A percentile compares a stretch with the other conserved stretches of the same genome.
These are phyloP conservation scores for Daldinia decipiens DNA, from an alignment of 495 filamentous ascomycete genomes.

Conservation along the genomic window DNA sequence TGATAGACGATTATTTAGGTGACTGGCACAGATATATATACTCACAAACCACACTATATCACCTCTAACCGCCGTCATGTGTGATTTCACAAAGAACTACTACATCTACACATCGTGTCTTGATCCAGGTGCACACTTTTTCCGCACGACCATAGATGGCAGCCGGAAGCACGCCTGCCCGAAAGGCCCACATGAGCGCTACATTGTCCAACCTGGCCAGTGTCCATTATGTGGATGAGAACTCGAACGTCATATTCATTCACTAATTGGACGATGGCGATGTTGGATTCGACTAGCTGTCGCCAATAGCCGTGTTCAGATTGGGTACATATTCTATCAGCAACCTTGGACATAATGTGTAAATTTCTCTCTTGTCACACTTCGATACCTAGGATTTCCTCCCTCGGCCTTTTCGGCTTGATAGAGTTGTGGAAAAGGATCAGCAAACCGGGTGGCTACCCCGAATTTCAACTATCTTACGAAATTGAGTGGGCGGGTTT, in stretches of 20 bases:
- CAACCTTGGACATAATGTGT: constrained; percentile 25
- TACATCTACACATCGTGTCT: constrained; percentile 78
- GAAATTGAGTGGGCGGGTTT: constrained; percentile 20
- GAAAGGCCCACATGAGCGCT: constrained; percentile 78
- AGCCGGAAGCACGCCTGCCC: constrained; percentile 67
- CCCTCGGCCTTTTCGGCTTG: constrained; percentile 12
- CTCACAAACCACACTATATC: constrained; percentile 3
- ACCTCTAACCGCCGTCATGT: constrained; percentile 64
- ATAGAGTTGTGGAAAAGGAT: constrained; percentile 24
- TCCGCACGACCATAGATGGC: constrained; percentile 72
- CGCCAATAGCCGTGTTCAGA: constrained; percentile 11
- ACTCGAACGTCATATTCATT: neutral
- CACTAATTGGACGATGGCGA: constrained; percentile 6
- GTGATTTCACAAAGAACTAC: constrained; percentile 79
- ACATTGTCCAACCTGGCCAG: constrained; percentile 73
- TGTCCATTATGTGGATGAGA: constrained; percentile 68
- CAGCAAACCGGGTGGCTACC: constrained; percentile 25
- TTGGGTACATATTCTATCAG: constrained; percentile 17
- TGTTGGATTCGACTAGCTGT: neutral
- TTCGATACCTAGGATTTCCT: constrained; percentile 13
- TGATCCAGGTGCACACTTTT: constrained; percentile 74
- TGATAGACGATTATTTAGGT: constrained; percentile 6
- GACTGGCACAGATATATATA: constrained; percentile 17
- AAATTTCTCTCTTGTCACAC: constrained; percentile 20
- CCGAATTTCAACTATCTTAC: constrained; percentile 20